Evolutionary conservation across 306 rosid genomes (phyloP), one percentile per base, ranked within the genome.

Genomic region (Dalbergia cochinchinensis): DNA sequence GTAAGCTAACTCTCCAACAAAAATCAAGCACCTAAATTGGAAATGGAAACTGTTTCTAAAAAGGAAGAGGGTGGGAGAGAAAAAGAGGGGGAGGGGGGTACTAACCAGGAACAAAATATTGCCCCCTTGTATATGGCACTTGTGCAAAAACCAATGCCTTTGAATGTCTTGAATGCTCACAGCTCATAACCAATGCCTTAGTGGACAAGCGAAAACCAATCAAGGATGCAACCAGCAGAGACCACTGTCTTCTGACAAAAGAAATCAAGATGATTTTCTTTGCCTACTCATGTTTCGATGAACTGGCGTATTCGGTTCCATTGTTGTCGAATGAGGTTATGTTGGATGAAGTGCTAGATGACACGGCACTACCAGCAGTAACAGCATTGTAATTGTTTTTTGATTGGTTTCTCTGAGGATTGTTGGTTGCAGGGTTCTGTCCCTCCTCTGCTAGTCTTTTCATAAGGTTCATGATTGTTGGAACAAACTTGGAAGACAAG

Each of bases 371-470:
- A 54, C 87, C 79, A 39, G 79, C 59, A 33, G 73, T 69, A 42
- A 77, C 87, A 76, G 86, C 91, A 63, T 80, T 85, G 16, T 74
- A 77, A 51, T 62, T 55, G 83, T 65, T 72, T 76, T 53, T 86
- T 57, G 94, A 22, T 22, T 82, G 71, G 72, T 85, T 85, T 85
- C 90, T 82, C 10, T 74, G 94, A 47, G 90, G 84, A 63, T 87
- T 85, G 50, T 88, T 81, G 74, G 84, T 37, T 39, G 91, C 73
- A 79, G 90, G 78, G 53, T 64, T 80, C 65, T 81, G 87, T 54
- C 93, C 97, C 83, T 91, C 93, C 73, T 93, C 99, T 20, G 98
- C 99, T 78, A 96, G 87, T 78, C 83, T 91, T 87, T 70, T 89
- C 14, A 96, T 69, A 14, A 96, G 80, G 84, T 88, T 87, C 91